Evolutionary conservation across 2,329 filamentous ascomycete genomes (phyloP).

Genomic region (Cylindrodendrum hubeiense): DNA sequence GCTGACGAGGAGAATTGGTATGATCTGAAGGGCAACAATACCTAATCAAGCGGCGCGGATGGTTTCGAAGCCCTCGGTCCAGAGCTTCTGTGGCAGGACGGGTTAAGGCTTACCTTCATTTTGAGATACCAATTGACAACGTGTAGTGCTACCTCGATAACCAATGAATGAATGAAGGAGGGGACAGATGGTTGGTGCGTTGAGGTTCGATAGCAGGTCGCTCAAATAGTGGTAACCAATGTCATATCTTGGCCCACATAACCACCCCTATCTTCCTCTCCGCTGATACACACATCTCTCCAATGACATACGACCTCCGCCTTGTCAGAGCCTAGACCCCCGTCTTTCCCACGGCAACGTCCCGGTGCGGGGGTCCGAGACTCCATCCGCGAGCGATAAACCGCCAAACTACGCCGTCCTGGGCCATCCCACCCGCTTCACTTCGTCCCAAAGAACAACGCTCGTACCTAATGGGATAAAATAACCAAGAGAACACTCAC

Average conservation of each 20-base stretch:
- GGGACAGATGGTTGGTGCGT: background rate
- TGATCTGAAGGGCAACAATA: slow-evolving; percentile 28
- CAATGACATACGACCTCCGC: background rate
- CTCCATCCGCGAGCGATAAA: slow-evolving; percentile 10
- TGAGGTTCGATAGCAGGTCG: background rate
- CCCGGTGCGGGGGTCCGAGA: slow-evolving; percentile 17
- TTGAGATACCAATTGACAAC: slow-evolving; percentile 10
- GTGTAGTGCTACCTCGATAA: background rate
- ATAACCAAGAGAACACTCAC: background rate
- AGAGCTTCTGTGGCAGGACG: too few relatives aligned
- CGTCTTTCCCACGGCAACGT: background rate
- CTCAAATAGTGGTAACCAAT: background rate
- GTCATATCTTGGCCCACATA: background rate
- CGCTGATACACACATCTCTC: slow-evolving; percentile 1
- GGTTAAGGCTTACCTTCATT: background rate
- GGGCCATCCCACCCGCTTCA: background rate
- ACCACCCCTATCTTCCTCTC: background rate
- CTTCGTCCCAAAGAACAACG: background rate
- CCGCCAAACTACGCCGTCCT: background rate
- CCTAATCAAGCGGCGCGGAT: background rate
- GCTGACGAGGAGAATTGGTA: slow-evolving; percentile 37
- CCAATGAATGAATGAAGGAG: background rate
- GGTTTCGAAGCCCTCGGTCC: background rate
- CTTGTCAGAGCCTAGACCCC: slow-evolving; percentile 12
- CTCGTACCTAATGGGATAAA: background rate